Conservation (phyloP, 768 basidiomycete genomes). For the Xerocomellus dryophilus region DNA sequence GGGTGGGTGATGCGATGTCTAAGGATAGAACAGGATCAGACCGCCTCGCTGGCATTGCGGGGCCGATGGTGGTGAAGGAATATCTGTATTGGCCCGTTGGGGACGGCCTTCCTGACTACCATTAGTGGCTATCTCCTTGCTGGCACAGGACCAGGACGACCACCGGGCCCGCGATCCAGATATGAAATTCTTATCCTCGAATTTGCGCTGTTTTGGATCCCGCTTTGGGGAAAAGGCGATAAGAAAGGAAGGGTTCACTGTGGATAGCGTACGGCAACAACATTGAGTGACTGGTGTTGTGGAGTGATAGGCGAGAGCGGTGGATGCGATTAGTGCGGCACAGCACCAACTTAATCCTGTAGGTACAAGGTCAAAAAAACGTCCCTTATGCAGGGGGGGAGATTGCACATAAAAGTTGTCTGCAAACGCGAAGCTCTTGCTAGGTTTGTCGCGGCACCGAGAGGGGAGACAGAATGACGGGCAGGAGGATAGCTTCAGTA, state of each 20-base stretch:
- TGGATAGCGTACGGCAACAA: neutral
- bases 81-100: neutral
- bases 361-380: neutral
- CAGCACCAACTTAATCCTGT: neutral
- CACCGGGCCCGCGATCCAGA: neutral
- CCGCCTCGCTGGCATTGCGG: neutral
- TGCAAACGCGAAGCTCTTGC: neutral
- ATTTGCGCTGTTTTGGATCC: no score
- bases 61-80: neutral
- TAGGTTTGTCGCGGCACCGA: neutral
- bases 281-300: neutral
- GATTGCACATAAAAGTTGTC: neutral
- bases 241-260: neutral
- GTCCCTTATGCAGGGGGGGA: neutral
- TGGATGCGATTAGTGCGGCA: neutral
- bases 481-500: neutral
- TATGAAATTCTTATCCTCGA: neutral
- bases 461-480: neutral
- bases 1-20: no score
- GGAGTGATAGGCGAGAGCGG: neutral
- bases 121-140: neutral
- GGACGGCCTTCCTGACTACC: neutral
- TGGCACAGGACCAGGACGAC: neutral
- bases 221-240: neutral
- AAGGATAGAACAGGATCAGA: neutral